Percentiles rank a stretch among this genome's conserved stretches.
Evolutionary conservation across 176 grass and related monocot genomes (phyloP).

Genomic region (Cymbopogon citratus): DNA sequence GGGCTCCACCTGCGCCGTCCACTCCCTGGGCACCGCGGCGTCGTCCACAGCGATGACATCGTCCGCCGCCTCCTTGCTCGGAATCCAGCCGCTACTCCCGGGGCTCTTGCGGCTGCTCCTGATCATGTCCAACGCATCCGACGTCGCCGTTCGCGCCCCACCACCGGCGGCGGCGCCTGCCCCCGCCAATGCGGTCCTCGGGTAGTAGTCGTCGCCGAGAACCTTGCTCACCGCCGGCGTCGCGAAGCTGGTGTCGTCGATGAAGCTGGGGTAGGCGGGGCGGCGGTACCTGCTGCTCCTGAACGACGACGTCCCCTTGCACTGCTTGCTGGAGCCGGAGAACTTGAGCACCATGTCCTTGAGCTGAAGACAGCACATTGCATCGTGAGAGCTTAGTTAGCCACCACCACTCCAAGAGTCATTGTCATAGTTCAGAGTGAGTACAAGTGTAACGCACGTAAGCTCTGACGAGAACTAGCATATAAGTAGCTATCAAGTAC

Average conservation of each 20-base stretch:
- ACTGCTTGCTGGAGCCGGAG: slow-evolving; percentile 65
- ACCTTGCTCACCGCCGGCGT: not conserved
- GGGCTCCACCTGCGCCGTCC: slow-evolving; percentile 94
- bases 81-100: slow-evolving; percentile 7
- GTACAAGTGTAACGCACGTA: too few species aligned
- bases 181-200: not conserved
- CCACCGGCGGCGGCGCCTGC: not conserved
- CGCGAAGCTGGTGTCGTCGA: slow-evolving; percentile 37
- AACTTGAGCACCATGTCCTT: slow-evolving; percentile 99
- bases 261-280: slow-evolving; percentile 40
- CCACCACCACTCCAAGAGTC: too few species aligned
- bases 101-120: slow-evolving; percentile 18
- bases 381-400: not conserved
- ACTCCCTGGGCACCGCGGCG: slow-evolving; percentile 53
- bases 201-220: slow-evolving; percentile 23
- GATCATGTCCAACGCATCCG: slow-evolving; percentile 44
- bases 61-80: slow-evolving; percentile 14
- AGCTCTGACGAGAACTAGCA: too few species aligned
- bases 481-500: too few species aligned
- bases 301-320: slow-evolving; percentile 36
- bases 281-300: slow-evolving; percentile 35
- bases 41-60: slow-evolving; percentile 42
- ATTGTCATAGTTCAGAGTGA: too few species aligned
- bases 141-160: slow-evolving; percentile 22
- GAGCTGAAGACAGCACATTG: slow-evolving; percentile 60